Base-by-base conservation (phyloP, 371 early-diverging fungal genomes). In the Lichtheimia corymbifera region DNA sequence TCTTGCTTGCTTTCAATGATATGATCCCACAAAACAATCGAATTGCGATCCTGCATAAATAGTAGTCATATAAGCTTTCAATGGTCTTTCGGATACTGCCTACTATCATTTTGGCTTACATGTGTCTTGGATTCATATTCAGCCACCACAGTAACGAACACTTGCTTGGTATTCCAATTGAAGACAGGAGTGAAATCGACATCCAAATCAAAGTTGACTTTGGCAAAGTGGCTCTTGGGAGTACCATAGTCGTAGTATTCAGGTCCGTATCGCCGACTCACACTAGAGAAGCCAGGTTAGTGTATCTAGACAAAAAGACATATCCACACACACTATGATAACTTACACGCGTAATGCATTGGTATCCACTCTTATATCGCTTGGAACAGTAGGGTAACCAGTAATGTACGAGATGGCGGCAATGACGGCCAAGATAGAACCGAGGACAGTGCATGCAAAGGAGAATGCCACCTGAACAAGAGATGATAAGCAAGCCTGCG, bases 81-180 rank as follows among this genome's bases (percentile, higher is more conserved):
- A 57, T 12, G 6, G 53, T 28, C 4, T 45, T 11, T 11, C 0
- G 13, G 45, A 15, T 45, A 4, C 45, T 30, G 43, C 22, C 9
- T 11, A 35, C 40, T 53, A 17, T 17, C 41, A 2, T 24, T 50
- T 66, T 74, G 83, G 75, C 86, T 18, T 47, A 47, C 47, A 73
- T 85, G 83, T 30, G 83, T 75, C 17, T 76, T 71, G 4, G 91
- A 88, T 58, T 79, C 74, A 66, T 92, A 98, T 64, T 96, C 95
- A 14, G 88, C 94, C 2, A 95, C 89, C 6, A 92, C 83, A 53
- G 88, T 91, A 17, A 93, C 89, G 72, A 95, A 96, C 50, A 98
- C 73, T 67, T 95, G 95, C 79, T 98, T 98, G 27, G 97, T 96
- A 72, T 98, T 97, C 97, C 97, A 98, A 70, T 94, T 88, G 70